Conservation (phyloP, 495 filamentous ascomycete genomes). For the Gamarada debralockiae region DNA sequence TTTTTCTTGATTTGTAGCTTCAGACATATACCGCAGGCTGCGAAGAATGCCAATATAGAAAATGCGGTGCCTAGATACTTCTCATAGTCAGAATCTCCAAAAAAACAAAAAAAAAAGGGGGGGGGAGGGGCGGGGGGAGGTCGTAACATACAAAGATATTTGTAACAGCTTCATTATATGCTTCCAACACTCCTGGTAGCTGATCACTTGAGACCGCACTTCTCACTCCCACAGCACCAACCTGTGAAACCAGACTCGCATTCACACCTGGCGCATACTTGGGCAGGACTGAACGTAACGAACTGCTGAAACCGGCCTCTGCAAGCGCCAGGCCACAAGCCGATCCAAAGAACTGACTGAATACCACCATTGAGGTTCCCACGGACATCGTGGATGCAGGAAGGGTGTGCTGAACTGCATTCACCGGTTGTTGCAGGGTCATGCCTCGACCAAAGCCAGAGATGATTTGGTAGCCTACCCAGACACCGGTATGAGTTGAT, state of each 20-base stretch:
- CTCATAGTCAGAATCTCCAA: no score
- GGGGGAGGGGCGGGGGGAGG: no score
- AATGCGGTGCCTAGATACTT: no score
- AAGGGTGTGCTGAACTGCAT: slow-evolving; percentile 55
- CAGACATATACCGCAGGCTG: no score
- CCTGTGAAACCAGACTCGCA: neutral
- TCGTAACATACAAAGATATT: slow-evolving; percentile 8
- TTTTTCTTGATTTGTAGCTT: no score
- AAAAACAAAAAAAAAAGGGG: no score
- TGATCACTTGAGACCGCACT: neutral
- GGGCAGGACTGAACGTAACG: neutral
- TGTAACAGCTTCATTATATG: slow-evolving; percentile 15
- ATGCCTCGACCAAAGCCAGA: slow-evolving; percentile 64
- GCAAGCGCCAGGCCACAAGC: slow-evolving; percentile 50
- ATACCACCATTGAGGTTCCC: slow-evolving; percentile 56
- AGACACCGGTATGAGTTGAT: slow-evolving; percentile 45
- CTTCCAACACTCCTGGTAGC: slow-evolving; percentile 9
- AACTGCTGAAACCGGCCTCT: slow-evolving; percentile 4
- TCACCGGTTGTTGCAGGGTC: slow-evolving; percentile 60
- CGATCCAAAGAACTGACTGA: slow-evolving; percentile 55
- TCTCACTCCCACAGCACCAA: slow-evolving; percentile 11
- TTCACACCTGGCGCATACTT: slow-evolving; percentile 12
- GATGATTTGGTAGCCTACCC: slow-evolving; percentile 68
- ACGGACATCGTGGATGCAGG: slow-evolving; percentile 47
- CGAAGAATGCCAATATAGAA: no score